These are phyloP conservation scores for Verticillium dahliae DNA, from an alignment of 2,329 filamentous ascomycete species.

Conservation along the genomic window DNA sequence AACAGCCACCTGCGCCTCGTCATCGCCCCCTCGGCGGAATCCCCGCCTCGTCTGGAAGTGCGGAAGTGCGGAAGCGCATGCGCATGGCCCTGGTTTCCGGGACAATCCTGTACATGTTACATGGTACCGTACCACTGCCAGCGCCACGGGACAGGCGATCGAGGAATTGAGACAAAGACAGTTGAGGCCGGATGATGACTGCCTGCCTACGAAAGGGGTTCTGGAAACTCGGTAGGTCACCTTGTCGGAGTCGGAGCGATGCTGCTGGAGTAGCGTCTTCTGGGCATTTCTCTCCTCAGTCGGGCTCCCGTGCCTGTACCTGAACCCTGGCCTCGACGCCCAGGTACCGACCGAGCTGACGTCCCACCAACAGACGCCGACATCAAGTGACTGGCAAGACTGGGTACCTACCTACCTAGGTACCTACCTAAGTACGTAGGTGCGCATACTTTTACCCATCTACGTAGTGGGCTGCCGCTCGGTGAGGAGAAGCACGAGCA, in stretches of 20 bases:
- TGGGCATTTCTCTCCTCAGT: not conserved
- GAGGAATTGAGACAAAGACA: not conserved
- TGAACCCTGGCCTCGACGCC: not conserved
- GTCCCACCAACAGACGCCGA: not conserved
- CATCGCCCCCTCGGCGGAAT: slow-evolving; percentile 21
- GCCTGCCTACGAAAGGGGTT: not conserved
- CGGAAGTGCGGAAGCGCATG: not conserved
- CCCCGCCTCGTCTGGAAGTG: not conserved
- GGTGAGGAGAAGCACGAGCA: not conserved
- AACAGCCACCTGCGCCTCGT: slow-evolving; percentile 26
- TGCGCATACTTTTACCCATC: too few species aligned
- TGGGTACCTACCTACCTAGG: too few species aligned
- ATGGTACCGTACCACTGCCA: not conserved
- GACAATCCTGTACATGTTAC: not conserved
- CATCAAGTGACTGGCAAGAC: too few species aligned
- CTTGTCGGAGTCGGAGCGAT: not conserved
- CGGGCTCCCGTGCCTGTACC: not conserved
- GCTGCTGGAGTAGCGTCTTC: not conserved
- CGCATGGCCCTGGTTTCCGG: not conserved
- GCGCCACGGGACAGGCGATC: not conserved
- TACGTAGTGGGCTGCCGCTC: not conserved
- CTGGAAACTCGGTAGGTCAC: not conserved
- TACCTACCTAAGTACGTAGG: too few species aligned
- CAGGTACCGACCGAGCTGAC: not conserved
- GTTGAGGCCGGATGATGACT: not conserved